Conservation (phyloP, 495 filamentous ascomycete species). For the Bombardia bombarda region DNA sequence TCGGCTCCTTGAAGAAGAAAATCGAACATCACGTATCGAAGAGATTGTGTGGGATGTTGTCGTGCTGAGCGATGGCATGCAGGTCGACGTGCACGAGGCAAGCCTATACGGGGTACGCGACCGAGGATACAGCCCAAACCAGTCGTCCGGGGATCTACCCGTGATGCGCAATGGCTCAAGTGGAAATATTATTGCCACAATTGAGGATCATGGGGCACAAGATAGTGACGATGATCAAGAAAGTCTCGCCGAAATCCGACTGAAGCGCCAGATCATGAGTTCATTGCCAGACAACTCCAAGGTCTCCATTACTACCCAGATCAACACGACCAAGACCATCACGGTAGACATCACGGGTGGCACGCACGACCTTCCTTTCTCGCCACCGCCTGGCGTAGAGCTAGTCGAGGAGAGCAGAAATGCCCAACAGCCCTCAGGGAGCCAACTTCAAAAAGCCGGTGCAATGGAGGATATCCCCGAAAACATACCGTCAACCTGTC, state of each 20-base stretch:
- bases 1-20: conserved; percentile 49
- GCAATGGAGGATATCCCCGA: background rate
- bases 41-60: conserved; percentile 78
- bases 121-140: conserved; percentile 9
- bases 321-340: conserved; percentile 59
- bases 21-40: conserved; percentile 42
- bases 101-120: conserved; percentile 23
- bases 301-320: conserved; percentile 58
- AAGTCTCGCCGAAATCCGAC: conserved; percentile 29
- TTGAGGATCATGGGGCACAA: conserved; percentile 33
- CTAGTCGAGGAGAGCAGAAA: conserved; percentile 46
- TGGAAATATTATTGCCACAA: conserved; percentile 33
- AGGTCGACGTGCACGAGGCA: conserved; percentile 51
- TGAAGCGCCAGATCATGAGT: conserved; percentile 37
- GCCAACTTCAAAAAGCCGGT: background rate
- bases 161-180: conserved; percentile 17
- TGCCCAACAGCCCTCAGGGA: background rate
- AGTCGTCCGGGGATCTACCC: conserved; percentile 4
- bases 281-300: conserved; percentile 39
- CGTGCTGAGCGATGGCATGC: conserved; percentile 54
- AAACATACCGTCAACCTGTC: conserved; percentile 5
- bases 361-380: conserved; percentile 47
- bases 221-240: conserved; percentile 33
- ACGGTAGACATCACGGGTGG: conserved; percentile 66
- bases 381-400: conserved; percentile 58